Conservation (phyloP, 371 early-diverging fungal genomes). For the Syncephalastrum racemosum region DNA sequence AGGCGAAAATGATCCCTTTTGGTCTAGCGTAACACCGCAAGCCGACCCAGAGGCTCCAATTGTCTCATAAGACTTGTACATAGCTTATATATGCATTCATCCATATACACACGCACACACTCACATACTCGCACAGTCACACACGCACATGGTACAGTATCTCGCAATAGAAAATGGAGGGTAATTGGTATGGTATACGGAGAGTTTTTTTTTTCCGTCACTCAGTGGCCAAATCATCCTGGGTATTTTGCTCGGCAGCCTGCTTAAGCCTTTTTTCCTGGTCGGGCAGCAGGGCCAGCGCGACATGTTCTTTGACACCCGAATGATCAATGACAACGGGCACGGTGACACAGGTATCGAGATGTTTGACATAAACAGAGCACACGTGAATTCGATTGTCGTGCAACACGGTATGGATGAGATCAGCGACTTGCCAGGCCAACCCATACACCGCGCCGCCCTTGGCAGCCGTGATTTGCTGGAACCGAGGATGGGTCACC, state of each 20-base stretch:
- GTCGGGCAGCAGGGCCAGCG: conserved; percentile 40
- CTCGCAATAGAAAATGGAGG: too few species aligned
- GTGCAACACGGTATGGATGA: conserved; percentile 54
- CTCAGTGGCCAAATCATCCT: too few species aligned
- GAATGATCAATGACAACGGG: conserved; percentile 60
- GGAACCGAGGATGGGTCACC: conserved; percentile 58
- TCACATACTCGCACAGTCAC: too few species aligned
- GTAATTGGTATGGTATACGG: too few species aligned
- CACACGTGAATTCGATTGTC: conserved; percentile 62
- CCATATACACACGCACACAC: too few species aligned
- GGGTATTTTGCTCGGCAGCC: conserved; percentile 3
- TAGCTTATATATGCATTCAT: too few species aligned
- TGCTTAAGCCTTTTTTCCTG: conserved; percentile 9
- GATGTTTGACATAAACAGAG: conserved; percentile 58
- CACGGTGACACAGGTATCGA: conserved; percentile 60
- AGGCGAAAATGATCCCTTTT: too few species aligned
- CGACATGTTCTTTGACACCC: conserved; percentile 60
- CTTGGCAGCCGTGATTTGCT: conserved; percentile 74
- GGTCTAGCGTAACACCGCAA: too few species aligned
- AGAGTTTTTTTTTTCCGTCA: too few species aligned
- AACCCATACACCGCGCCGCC: conserved; percentile 82
- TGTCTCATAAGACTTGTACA: too few species aligned
- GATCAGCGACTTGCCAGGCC: conserved; percentile 63
- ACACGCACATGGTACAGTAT: too few species aligned
- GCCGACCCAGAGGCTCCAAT: too few species aligned